phyloP scores from a whole-genome alignment of 495 filamentous ascomycete genomes.

The Aspergillus cristatus region DNA sequence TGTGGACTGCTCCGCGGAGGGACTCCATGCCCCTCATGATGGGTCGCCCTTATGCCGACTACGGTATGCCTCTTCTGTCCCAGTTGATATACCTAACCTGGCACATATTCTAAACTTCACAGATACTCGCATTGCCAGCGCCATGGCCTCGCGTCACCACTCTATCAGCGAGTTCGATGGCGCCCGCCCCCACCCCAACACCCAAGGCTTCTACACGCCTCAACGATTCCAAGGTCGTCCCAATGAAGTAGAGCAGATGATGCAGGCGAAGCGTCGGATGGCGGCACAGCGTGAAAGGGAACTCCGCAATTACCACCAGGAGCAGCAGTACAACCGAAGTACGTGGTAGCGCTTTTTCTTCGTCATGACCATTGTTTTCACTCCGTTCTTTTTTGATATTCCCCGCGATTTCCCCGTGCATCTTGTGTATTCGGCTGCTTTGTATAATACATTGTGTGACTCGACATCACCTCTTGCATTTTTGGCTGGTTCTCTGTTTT shows the following conservation, averaged over 20 bases:
- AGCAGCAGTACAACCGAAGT: slow-evolving; percentile 99
- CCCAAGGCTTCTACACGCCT: slow-evolving; percentile 85
- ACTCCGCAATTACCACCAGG: slow-evolving; percentile 98
- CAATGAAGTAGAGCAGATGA: slow-evolving; percentile 95
- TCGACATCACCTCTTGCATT: slow-evolving; percentile 5
- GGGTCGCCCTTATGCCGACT: slow-evolving; percentile 52
- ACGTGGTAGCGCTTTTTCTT: slow-evolving; percentile 39
- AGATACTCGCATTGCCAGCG: slow-evolving; percentile 43
- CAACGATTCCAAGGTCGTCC: slow-evolving; percentile 89
- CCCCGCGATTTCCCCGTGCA: slow-evolving; percentile 22
- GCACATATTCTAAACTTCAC: slow-evolving; percentile 17
- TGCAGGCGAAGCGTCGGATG: slow-evolving; percentile 97
- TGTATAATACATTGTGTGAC: slow-evolving; percentile 41
- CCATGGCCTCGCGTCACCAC: slow-evolving; percentile 58
- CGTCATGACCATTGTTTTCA: slow-evolving; percentile 15
- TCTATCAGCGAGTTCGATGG: slow-evolving; percentile 83
- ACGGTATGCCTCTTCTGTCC: slow-evolving; percentile 31
- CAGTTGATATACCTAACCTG: too few relatives aligned
- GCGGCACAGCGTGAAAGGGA: slow-evolving; percentile 98
- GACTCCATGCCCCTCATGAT: slow-evolving; percentile 74
- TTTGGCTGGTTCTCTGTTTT: too few relatives aligned
- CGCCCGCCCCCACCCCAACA: slow-evolving; percentile 57
- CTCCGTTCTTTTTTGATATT: slow-evolving; percentile 25
- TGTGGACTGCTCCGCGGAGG: slow-evolving; percentile 72
- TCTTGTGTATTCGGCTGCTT: slow-evolving; percentile 32